Conservation (phyloP, 345 rosid species). For the Barbarea vulgaris region DNA sequence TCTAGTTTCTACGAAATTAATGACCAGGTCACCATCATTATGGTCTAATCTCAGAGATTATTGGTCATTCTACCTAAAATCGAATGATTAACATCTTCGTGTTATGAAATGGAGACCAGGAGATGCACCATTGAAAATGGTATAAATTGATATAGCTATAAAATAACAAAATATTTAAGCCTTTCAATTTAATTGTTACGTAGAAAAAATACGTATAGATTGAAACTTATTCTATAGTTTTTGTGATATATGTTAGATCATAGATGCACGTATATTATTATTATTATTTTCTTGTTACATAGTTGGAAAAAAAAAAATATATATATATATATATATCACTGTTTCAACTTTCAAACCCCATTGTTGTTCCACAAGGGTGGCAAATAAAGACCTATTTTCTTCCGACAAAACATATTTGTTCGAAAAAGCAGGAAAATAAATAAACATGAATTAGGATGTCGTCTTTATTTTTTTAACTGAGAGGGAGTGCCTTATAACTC, state of each 20-base stretch:
- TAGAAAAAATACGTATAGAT: background rate
- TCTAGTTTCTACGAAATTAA: background rate
- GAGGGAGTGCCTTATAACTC: too few species aligned
- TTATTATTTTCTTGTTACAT: background rate
- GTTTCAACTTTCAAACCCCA: conserved; percentile 14
- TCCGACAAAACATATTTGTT: conserved; percentile 12
- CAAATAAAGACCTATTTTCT: background rate
- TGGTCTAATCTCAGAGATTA: background rate
- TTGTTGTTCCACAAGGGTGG: conserved; percentile 26
- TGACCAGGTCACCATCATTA: background rate
- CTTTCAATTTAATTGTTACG: background rate
- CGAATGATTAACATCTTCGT: background rate
- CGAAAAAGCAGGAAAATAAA: background rate
- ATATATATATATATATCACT: too few species aligned
- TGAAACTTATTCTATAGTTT: too few species aligned
- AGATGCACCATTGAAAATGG: background rate
- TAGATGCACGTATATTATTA: too few species aligned
- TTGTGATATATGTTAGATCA: background rate
- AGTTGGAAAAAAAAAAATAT: background rate
- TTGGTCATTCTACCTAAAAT: background rate
- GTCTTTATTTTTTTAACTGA: background rate
- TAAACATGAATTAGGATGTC: background rate
- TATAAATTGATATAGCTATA: background rate
- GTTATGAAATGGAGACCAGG: background rate
- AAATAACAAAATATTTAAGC: background rate